These are phyloP conservation scores for Sporothrix dimorphospora DNA, from an alignment of 2,329 filamentous ascomycete species.

Conservation along the genomic window DNA sequence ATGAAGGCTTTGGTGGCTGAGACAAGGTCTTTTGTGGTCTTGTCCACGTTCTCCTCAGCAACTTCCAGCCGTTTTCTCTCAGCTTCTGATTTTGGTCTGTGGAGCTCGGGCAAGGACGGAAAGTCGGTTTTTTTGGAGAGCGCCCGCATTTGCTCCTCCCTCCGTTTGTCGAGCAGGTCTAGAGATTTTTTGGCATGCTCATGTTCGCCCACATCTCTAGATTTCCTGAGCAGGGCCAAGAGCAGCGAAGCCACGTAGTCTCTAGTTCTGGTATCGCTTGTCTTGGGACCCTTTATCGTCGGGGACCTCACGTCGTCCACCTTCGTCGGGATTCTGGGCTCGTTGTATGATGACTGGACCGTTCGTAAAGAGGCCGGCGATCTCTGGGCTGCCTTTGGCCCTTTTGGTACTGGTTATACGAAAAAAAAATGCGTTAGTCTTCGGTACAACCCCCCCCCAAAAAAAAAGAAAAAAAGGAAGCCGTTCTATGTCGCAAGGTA, in stretches of 20 bases:
- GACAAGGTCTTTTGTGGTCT: neutral
- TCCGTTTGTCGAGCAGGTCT: conserved; percentile 8
- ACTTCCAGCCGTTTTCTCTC: conserved; percentile 2
- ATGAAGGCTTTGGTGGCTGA: neutral
- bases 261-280: neutral
- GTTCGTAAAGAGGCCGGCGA: neutral
- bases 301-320: neutral
- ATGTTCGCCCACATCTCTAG: conserved; percentile 14
- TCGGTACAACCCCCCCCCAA: too few species aligned
- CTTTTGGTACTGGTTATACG: neutral
- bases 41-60: neutral
- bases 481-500: neutral
- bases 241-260: neutral
- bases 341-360: neutral
- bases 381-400: conserved; percentile 4
- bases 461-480: neutral
- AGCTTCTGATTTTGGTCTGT: neutral
- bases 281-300: neutral
- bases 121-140: conserved; percentile 28
- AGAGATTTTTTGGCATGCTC: conserved; percentile 19
- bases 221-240: conserved; percentile 15
- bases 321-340: neutral
- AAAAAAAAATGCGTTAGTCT: neutral
- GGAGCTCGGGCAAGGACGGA: conserved; percentile 25
- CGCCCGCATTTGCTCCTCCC: conserved; percentile 13